Percentiles rank a stretch among this genome's conserved stretches.
These are phyloP conservation scores for Termitomyces sp. DNA, from an alignment of 768 basidiomycete species.

Conservation along the genomic window DNA sequence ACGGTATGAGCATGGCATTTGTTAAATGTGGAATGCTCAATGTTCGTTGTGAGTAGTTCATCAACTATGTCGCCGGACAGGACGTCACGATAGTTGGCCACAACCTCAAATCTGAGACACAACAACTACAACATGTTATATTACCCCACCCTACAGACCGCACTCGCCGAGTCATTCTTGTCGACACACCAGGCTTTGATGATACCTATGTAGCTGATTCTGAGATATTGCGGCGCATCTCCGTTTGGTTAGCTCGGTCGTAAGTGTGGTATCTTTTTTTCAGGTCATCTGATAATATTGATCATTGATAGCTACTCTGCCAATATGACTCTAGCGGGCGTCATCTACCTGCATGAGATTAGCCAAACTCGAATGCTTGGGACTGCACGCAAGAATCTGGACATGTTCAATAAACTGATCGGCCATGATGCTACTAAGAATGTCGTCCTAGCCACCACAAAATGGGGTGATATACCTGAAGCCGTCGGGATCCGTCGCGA, in stretches of 20 bases:
- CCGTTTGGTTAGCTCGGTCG: conserved; percentile 11
- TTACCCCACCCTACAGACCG: conserved; percentile 5
- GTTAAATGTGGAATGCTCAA: background rate
- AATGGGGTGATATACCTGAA: conserved; percentile 6
- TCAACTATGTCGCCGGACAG: conserved; percentile 4
- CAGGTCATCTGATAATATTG: background rate
- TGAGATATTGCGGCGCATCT: conserved; percentile 8
- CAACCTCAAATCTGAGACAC: conserved; percentile 9
- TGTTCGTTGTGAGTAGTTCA: conserved; percentile 4
- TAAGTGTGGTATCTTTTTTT: background rate
- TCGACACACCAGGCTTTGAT: conserved; percentile 12
- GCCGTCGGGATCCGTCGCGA: conserved; percentile 5
- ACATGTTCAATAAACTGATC: conserved; percentile 13
- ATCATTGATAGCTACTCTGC: conserved; percentile 5
- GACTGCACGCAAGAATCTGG: conserved; percentile 16
- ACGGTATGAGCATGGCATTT: background rate
- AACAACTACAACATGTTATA: conserved; percentile 8
- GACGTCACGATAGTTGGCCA: conserved; percentile 3
- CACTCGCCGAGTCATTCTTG: conserved; percentile 7
- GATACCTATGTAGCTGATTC: conserved; percentile 9
- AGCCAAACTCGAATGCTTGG: conserved; percentile 16
- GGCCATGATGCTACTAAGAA: conserved; percentile 10
- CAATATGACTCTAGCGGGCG: conserved; percentile 11
- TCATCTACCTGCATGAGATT: conserved; percentile 15
- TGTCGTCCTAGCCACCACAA: conserved; percentile 14